Evolutionary conservation across 2,329 filamentous ascomycete species (phyloP), one percentile per base, ranked within the genome.

Genomic region (Diaporthe australafricana): DNA sequence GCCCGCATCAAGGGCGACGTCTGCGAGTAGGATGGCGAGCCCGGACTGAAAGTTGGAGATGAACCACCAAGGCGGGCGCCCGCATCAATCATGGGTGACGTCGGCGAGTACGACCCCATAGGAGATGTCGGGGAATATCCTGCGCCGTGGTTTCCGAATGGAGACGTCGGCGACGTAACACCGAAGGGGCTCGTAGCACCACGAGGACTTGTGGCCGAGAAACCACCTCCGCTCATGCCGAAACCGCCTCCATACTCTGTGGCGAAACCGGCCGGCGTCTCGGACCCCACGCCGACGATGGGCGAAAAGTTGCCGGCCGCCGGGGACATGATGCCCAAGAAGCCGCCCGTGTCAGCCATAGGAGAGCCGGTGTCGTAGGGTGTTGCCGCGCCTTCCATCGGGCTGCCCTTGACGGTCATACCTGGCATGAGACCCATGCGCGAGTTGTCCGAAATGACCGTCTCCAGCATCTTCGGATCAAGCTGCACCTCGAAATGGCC

Each of bases 381-480:
- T 11, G 96, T 99, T 52, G 95, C 94, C 69, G 94, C 94, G 76
- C 96, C 96, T 73, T 93, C 93, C 57, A 92, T 87, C 73, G 92
- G 91, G 71, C 89, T 88, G 72, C 91, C 92, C 84, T 95, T 95
- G 76, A 92, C 88, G 17, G 92, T 91, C 82, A 96, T 92, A 67
- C 92, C 93, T 70, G 92, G 91, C 89, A 94, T 94, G 60, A 95
- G 89, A 77, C 92, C 93, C 85, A 92, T 94, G 80, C 93, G 91
- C 53, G 93, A 94, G 81, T 97, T 98, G 83, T 98, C 95, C 63
- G 94, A 95, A 72, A 97, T 95, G 78, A 97, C 94, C 22, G 95
- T 98, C 81, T 97, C 94, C 53, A 98, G 90, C 94, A 99, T 97
- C 83, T 93, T 93, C 75, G 95, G 95, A 80, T 99, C 97, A 76